These are phyloP conservation scores for Acorus gramineus DNA, from an alignment of 106 monocot species.

Conservation along the genomic window DNA sequence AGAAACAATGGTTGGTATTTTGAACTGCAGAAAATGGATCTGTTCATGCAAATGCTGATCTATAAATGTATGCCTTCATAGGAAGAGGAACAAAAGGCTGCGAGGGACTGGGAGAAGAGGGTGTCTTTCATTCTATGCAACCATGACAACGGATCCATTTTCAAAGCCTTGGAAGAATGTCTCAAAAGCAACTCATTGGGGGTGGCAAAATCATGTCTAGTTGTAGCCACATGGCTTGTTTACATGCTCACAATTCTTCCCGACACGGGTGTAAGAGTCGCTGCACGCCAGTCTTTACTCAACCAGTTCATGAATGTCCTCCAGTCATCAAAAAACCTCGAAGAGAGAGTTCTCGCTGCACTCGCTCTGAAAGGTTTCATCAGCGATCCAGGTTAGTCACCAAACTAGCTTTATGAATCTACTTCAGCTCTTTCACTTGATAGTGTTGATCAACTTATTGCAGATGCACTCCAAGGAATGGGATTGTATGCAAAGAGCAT, in stretches of 20 bases:
- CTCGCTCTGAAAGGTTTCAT: slow-evolving; percentile 35
- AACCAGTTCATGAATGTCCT: slow-evolving; percentile 32
- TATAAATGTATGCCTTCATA: slow-evolving; percentile 12
- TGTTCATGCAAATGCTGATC: not conserved
- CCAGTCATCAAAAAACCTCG: slow-evolving; percentile 28
- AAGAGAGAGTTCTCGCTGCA: slow-evolving; percentile 34
- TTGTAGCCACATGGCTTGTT: slow-evolving; percentile 33
- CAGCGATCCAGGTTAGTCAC: slow-evolving; percentile 31
- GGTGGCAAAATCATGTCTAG: slow-evolving; percentile 37
- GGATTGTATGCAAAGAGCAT: slow-evolving; percentile 24
- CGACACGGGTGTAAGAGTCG: slow-evolving; percentile 30
- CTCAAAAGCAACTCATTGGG: slow-evolving; percentile 34
- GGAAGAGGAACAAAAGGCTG: slow-evolving; percentile 41
- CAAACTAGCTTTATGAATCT: not conserved
- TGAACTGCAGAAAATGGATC: too few species aligned
- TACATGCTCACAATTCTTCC: slow-evolving; percentile 35
- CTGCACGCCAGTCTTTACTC: slow-evolving; percentile 31
- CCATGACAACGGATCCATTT: slow-evolving; percentile 49
- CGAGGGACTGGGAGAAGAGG: slow-evolving; percentile 34
- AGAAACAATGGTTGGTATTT: slow-evolving; percentile 1
- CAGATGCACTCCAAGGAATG: slow-evolving; percentile 36
- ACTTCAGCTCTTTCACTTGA: not conserved
- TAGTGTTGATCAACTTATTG: not conserved
- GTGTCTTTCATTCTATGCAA: slow-evolving; percentile 44
- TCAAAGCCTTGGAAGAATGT: slow-evolving; percentile 47